These are phyloP conservation scores for Dactylellina cionopaga DNA, from an alignment of 2,329 filamentous ascomycete species.

Conservation along the genomic window DNA sequence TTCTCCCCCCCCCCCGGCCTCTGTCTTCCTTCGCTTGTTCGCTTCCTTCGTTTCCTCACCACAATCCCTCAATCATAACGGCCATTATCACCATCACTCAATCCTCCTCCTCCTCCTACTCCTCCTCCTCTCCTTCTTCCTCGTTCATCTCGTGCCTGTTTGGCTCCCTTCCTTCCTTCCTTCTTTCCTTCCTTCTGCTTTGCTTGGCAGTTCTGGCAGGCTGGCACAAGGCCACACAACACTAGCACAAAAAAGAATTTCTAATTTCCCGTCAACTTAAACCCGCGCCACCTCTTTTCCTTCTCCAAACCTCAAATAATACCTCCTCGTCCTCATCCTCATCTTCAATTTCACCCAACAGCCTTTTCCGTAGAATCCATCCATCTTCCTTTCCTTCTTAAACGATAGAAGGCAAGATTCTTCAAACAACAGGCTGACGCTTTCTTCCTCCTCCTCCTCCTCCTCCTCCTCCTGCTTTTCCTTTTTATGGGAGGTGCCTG, in stretches of 20 bases:
- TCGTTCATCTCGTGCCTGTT: not conserved
- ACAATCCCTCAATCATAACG: not conserved
- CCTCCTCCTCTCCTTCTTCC: not conserved
- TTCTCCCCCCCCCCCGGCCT: too few relatives aligned
- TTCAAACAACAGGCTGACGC: not conserved
- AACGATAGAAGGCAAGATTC: too few relatives aligned
- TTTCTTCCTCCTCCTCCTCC: conserved; percentile 1
- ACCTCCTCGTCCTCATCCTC: conserved; percentile 14
- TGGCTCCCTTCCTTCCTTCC: not conserved
- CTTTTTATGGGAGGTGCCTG: not conserved
- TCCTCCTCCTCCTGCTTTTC: conserved; percentile 21
- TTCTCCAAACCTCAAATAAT: conserved; percentile 16
- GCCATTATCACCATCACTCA: not conserved
- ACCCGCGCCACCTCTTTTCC: conserved; percentile 43
- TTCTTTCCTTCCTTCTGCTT: conserved; percentile 3
- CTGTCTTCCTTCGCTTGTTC: too few relatives aligned
- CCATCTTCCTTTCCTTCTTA: too few relatives aligned
- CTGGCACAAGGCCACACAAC: conserved; percentile 34
- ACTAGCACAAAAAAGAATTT: conserved; percentile 52
- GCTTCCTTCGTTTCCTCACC: not conserved
- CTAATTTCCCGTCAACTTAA: conserved; percentile 54
- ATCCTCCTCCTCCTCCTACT: not conserved
- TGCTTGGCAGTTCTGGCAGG: conserved; percentile 1
- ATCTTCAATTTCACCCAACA: too few relatives aligned
- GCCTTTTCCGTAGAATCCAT: too few relatives aligned